Base-by-base conservation (phyloP, 208 protist species). In the Phytomonas sp. region DNA sequence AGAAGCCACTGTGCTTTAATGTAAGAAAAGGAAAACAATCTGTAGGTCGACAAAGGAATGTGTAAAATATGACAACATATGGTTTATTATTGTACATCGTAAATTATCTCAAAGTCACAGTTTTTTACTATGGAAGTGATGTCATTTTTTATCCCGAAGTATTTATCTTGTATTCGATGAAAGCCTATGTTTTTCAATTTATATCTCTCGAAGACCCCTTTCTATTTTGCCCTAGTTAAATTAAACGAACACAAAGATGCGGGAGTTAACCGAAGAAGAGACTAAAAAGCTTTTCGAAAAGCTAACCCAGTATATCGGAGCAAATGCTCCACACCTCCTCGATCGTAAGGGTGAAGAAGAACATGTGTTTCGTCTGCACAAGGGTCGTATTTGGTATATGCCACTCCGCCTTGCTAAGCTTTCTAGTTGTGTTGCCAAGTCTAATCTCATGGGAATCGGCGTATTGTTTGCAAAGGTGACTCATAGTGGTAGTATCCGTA, bases 371-470 rank as follows among this genome's bases (percentile, higher is more conserved):
- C 83, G 91, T 7, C 79, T 97, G 7, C 91, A 97, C 82, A 95
- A 96, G 74, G 91, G 77, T 63, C 84, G 90, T 46, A 94, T 97
- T 60, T 96, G 91, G 90, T 97, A 97, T 84, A 91, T 97, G 79
- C 89, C 87, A 4, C 73, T 83, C 26, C 76, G 83, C 15, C 83
- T 96, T 8, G 88, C 86, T 20, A 92, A 94, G 75, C 80, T 96
- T 0, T 85, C 91, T 1, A 94, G 88, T 62, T 93, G 90, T 60
- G 87, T 97, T 1, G 79, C 89, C 53, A 95, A 96, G 68, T 79
- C 75, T 37, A 96, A 96, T 62, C 76, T 97, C 32, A 95, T 94
- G 82, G 91, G 89, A 26, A 93, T 96, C 32, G 93, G 93, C 36
- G 88, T 94, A 20, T 70, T 92, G 26, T 95, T 97, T 53, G 93